These are phyloP conservation scores for Xerocomus brunneocitrinus DNA, from an alignment of 768 basidiomycete genomes.

Conservation along the genomic window DNA sequence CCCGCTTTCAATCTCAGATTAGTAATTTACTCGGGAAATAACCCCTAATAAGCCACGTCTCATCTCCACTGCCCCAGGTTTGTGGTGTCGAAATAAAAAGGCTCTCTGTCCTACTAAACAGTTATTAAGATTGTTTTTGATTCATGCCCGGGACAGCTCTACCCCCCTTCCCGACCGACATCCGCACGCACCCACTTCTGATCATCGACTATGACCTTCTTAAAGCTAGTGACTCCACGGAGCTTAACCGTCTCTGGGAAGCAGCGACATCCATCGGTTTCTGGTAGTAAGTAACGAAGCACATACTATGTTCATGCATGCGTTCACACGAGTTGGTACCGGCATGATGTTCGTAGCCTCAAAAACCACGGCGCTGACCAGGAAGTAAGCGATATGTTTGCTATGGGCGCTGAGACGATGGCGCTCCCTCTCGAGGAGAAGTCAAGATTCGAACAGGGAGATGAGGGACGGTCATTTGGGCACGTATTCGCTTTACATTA, in stretches of 20 bases:
- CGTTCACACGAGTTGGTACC: not conserved
- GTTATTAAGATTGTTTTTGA: not conserved
- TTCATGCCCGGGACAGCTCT: conserved; percentile 30
- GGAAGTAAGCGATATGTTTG: conserved; percentile 38
- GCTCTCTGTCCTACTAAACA: too few species aligned
- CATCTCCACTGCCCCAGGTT: too few species aligned
- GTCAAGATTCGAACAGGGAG: conserved; percentile 41
- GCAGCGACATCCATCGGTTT: conserved; percentile 48
- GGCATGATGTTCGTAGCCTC: conserved; percentile 23
- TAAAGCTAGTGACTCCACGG: conserved; percentile 31
- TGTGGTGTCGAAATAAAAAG: too few species aligned
- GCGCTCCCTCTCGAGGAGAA: conserved; percentile 39
- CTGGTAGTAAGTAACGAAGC: conserved; percentile 43
- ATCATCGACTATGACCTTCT: conserved; percentile 43
- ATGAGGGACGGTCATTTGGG: conserved; percentile 40
- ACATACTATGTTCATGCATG: not conserved
- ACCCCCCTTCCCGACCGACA: conserved; percentile 43
- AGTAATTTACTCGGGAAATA: too few species aligned
- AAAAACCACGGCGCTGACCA: conserved; percentile 41
- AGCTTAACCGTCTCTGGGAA: conserved; percentile 42
- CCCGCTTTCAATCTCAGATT: too few species aligned
- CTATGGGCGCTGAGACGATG: conserved; percentile 40
- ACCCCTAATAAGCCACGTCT: too few species aligned
- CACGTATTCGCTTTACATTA: not conserved
- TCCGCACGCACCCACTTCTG: conserved; percentile 42